phyloP scores from a whole-genome alignment of 1,284 basidiomycete genomes.

The Trametes sp. region DNA sequence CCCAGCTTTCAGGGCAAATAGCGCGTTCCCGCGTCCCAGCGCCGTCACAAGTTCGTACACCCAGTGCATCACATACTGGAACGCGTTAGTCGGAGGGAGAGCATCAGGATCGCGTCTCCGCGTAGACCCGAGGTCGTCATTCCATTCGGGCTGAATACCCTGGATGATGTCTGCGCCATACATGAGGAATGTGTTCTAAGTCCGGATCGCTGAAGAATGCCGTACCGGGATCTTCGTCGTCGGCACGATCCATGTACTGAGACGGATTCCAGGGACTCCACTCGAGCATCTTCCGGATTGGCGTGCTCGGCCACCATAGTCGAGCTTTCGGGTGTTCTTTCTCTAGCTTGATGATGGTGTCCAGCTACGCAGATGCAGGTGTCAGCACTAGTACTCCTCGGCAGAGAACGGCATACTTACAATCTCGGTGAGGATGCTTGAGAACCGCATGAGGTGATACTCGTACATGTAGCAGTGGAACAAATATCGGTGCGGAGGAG shows the following conservation, averaged over 20 bases:
- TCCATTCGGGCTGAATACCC: conserved; percentile 54
- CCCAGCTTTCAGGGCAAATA: conserved; percentile 86
- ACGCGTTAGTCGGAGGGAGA: conserved; percentile 65
- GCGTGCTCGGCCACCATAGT: conserved; percentile 74
- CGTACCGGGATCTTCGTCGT: conserved; percentile 63
- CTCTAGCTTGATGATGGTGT: conserved; percentile 65
- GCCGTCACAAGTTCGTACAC: conserved; percentile 51
- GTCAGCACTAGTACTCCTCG: not conserved
- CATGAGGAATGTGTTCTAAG: too few species aligned
- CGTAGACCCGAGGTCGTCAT: conserved; percentile 62
- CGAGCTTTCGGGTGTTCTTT: conserved; percentile 53
- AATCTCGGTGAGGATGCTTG: conserved; percentile 38
- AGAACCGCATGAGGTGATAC: conserved; percentile 43
- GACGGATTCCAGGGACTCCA: conserved; percentile 60
- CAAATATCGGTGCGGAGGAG: conserved; percentile 68
- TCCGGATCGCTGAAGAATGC: too few species aligned
- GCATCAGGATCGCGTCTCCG: conserved; percentile 76
- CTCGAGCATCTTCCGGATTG: conserved; percentile 46
- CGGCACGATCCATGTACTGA: conserved; percentile 51
- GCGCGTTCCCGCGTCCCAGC: conserved; percentile 62
- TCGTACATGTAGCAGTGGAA: conserved; percentile 81
- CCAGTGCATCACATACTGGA: conserved; percentile 59
- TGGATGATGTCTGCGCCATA: conserved; percentile 61
- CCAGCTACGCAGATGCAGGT: conserved; percentile 48
- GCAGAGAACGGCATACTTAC: conserved; percentile 32